Evolutionary conservation across 2,329 filamentous ascomycete genomes (phyloP).

Genomic region (Dactylonectria macrodidyma): DNA sequence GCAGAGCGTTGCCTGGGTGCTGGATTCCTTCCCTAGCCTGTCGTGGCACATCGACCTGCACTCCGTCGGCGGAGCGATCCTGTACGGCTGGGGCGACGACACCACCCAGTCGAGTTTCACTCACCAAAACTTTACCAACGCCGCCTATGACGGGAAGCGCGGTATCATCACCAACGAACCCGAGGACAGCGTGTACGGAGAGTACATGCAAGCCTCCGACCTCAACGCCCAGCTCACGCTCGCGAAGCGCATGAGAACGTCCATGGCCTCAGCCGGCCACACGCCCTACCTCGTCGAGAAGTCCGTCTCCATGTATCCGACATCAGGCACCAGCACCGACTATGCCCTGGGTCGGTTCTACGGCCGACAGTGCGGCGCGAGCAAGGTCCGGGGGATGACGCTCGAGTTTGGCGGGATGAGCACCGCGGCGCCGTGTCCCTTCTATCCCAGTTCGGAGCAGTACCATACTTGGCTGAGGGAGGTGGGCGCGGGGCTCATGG

Average conservation of each 20-base stretch:
- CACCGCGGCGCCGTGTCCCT: slow-evolving; percentile 51
- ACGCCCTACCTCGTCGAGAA: slow-evolving; percentile 57
- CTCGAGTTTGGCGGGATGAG: slow-evolving; percentile 62
- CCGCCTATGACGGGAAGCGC: slow-evolving; percentile 65
- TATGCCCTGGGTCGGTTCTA: slow-evolving; percentile 64
- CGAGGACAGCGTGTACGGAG: slow-evolving; percentile 56
- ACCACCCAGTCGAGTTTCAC: slow-evolving; percentile 62
- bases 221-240: slow-evolving; percentile 51
- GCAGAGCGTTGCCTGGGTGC: slow-evolving; percentile 66
- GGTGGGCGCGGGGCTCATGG: slow-evolving; percentile 63
- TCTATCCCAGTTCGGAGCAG: slow-evolving; percentile 61
- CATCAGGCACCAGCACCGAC: slow-evolving; percentile 62
- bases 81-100: slow-evolving; percentile 73
- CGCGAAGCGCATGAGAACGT: slow-evolving; percentile 52
- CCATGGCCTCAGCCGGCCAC: slow-evolving; percentile 58
- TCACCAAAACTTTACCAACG: slow-evolving; percentile 67
- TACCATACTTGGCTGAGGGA: slow-evolving; percentile 62
- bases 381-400: slow-evolving; percentile 59
- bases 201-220: slow-evolving; percentile 61
- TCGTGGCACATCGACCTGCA: slow-evolving; percentile 73
- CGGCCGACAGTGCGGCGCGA: slow-evolving; percentile 48
- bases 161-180: slow-evolving; percentile 60
- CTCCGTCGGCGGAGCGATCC: slow-evolving; percentile 65
- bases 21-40: slow-evolving; percentile 64
- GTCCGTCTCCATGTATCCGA: slow-evolving; percentile 61